Conservation (phyloP, 192 early-diverging fungal genomes). For the Podila horticola region DNA sequence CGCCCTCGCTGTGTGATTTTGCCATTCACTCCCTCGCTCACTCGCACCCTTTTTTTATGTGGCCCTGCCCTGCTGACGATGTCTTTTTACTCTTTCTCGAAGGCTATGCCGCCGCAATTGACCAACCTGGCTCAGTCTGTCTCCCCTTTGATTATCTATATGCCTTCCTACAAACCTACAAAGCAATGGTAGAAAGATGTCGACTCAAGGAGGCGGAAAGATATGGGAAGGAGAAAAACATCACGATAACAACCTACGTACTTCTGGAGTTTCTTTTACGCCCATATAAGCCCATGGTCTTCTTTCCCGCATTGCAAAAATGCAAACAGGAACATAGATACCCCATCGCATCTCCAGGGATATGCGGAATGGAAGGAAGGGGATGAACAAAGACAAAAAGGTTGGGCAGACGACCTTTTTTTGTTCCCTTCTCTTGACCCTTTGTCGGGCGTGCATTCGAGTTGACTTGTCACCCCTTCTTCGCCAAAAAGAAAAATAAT, state of each 20-base stretch:
- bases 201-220: not conserved
- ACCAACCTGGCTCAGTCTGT: not conserved
- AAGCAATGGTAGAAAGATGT: not conserved
- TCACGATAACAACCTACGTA: too few species aligned
- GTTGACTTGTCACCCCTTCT: too few species aligned
- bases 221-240: too few species aligned
- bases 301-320: not conserved
- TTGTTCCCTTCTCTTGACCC: too few species aligned
- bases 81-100: not conserved
- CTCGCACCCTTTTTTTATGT: too few species aligned
- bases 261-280: too few species aligned
- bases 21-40: too few species aligned
- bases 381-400: not conserved
- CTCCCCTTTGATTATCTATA: not conserved
- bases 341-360: not conserved
- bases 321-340: not conserved
- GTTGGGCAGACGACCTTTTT: too few species aligned
- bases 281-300: not conserved
- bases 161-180: not conserved
- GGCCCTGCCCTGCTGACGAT: too few species aligned
- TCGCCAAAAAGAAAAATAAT: too few species aligned
- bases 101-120: not conserved
- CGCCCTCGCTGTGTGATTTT: too few species aligned
- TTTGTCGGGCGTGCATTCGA: too few species aligned
- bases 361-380: not conserved